A percentile compares a stretch with the other conserved stretches of the same genome.
Evolutionary conservation across 257 asterid genomes (phyloP).

Genomic region (Capsicum pubescens): DNA sequence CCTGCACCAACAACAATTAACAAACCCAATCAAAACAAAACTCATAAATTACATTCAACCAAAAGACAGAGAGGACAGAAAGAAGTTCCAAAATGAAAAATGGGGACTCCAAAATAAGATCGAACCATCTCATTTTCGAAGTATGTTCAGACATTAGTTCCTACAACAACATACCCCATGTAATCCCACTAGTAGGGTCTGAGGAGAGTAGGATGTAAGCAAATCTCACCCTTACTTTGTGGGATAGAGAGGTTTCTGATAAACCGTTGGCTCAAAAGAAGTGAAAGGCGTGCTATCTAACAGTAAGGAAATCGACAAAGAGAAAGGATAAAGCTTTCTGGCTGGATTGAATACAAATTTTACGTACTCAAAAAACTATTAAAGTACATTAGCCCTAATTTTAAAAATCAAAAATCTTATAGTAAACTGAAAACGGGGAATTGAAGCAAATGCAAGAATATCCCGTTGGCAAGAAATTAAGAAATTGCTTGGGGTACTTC

Average conservation of each 20-base stretch:
- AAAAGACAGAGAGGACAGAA: neutral
- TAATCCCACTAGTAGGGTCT: no score
- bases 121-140: neutral
- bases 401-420: neutral
- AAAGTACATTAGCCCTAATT: neutral
- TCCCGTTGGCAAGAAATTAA: neutral
- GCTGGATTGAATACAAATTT: conserved; percentile 14
- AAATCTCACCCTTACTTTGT: no score
- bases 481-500: neutral
- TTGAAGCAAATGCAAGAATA: neutral
- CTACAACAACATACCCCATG: no score
- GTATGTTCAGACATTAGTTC: neutral
- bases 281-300: neutral
- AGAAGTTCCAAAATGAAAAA: neutral
- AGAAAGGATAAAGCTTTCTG: conserved; percentile 14
- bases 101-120: neutral
- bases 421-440: neutral
- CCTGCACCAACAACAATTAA: conserved; percentile 60
- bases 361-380: neutral
- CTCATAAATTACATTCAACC: neutral
- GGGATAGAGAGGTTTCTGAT: no score
- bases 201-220: no score
- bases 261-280: no score
- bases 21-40: conserved; percentile 26
- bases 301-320: neutral